phyloP scores from a whole-genome alignment of 2,329 filamentous ascomycete species.

The Alternaria incomplexa region DNA sequence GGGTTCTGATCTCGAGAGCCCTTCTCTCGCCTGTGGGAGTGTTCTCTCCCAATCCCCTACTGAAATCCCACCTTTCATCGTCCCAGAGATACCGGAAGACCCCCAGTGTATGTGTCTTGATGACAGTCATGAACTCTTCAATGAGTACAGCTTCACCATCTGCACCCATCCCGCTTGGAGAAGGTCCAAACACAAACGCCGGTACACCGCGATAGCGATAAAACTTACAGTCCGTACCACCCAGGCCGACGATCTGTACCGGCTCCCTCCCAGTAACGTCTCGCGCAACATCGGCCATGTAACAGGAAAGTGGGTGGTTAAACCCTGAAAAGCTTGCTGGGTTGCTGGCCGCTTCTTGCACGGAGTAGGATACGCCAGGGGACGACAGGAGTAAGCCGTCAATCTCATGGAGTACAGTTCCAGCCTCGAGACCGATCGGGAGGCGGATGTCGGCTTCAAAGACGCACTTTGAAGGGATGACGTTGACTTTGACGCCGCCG shows the following conservation, averaged over 20 bases:
- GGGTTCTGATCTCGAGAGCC: background rate
- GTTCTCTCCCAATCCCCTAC: background rate
- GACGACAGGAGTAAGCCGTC: background rate
- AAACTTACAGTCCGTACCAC: constrained; percentile 52
- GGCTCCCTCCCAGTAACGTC: background rate
- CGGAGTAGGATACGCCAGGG: background rate
- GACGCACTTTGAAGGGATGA: constrained; percentile 48
- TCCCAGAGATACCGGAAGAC: background rate
- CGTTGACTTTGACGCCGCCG: constrained; percentile 53
- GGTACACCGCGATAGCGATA: constrained; percentile 48
- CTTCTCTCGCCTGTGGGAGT: background rate
- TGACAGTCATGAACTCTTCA: background rate
- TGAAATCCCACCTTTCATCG: background rate
- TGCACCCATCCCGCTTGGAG: constrained; percentile 35
- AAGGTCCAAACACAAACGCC: constrained; percentile 47
- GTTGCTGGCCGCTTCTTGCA: background rate
- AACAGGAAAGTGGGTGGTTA: background rate
- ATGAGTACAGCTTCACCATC: constrained; percentile 6
- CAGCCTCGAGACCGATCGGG: constrained; percentile 46
- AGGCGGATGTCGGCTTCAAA: constrained; percentile 52
- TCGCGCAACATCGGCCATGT: background rate
- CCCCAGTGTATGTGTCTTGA: background rate
- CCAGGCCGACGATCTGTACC: constrained; percentile 6
- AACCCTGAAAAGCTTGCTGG: background rate
- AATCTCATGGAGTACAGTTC: background rate